Percentiles rank a stretch among this genome's conserved stretches.
phyloP scores from a whole-genome alignment of 805 yeast genomes.

The Kodamaea neixiangensis region DNA sequence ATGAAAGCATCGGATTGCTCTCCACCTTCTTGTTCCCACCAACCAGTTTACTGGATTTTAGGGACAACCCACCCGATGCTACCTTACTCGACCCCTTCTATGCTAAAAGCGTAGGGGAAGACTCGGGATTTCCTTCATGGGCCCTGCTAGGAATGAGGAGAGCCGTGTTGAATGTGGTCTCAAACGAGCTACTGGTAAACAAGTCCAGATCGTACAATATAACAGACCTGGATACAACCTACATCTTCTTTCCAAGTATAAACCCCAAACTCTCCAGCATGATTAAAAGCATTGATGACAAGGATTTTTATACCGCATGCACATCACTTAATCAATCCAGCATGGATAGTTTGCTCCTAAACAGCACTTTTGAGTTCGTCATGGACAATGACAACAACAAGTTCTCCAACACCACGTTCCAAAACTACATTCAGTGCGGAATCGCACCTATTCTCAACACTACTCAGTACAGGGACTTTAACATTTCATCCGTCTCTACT shows the following conservation, averaged over 20 bases:
- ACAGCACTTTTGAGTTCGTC: conserved; percentile 19
- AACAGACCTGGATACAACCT: conserved; percentile 21
- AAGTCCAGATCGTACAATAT: conserved; percentile 24
- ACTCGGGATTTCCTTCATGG: conserved; percentile 8
- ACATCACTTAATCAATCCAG: background rate
- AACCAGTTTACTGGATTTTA: conserved; percentile 18
- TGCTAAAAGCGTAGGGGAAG: conserved; percentile 17
- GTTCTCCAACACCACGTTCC: conserved; percentile 42
- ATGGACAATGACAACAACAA: conserved; percentile 35
- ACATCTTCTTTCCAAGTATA: conserved; percentile 16
- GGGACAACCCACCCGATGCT: background rate
- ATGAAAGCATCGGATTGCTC: conserved; percentile 24
- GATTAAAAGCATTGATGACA: background rate
- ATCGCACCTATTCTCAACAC: conserved; percentile 62
- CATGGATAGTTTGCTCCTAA: background rate
- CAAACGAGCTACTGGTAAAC: conserved; percentile 18
- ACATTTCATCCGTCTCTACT: background rate
- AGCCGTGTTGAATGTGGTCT: conserved; percentile 27
- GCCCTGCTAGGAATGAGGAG: conserved; percentile 24
- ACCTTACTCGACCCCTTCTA: conserved; percentile 17
- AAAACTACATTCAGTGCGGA: conserved; percentile 54
- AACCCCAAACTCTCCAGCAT: background rate
- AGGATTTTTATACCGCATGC: background rate
- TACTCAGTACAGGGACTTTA: conserved; percentile 4
- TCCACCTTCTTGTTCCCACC: conserved; percentile 30